Conservation (phyloP, 2,329 filamentous ascomycete species). For the Grosmannia huntii region DNA sequence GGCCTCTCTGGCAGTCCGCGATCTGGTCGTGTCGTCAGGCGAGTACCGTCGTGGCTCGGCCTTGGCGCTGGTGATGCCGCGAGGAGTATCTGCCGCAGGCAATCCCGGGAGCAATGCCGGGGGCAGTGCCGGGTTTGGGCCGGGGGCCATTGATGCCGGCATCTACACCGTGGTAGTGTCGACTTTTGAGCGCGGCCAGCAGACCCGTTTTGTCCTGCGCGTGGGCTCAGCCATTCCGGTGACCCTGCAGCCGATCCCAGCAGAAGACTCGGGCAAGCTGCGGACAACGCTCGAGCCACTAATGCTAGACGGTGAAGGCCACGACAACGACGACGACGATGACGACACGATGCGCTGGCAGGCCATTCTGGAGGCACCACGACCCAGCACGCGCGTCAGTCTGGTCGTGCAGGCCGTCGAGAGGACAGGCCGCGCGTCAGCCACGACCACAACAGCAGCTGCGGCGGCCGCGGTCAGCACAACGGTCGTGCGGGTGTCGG, state of each 20-base stretch:
- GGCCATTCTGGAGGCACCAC: slow-evolving; percentile 24
- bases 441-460: slow-evolving; percentile 7
- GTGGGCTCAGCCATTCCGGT: slow-evolving; percentile 51
- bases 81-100: slow-evolving; percentile 6
- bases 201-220: slow-evolving; percentile 60
- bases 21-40: slow-evolving; percentile 72
- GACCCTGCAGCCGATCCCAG: slow-evolving; percentile 45
- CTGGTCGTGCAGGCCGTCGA: slow-evolving; percentile 27
- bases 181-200: slow-evolving; percentile 73
- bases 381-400: slow-evolving; percentile 44
- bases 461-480: slow-evolving; percentile 15
- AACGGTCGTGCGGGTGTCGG: slow-evolving; percentile 48
- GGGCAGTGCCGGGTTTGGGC: slow-evolving; percentile 10
- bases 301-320: slow-evolving; percentile 17
- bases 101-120: slow-evolving; percentile 10
- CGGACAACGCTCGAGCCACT: slow-evolving; percentile 44
- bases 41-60: slow-evolving; percentile 77
- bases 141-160: slow-evolving; percentile 46
- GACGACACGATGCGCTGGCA: slow-evolving; percentile 25
- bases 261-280: slow-evolving; percentile 65
- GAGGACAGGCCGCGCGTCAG: background rate
- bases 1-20: slow-evolving; percentile 54
- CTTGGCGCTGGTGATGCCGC: slow-evolving; percentile 37
- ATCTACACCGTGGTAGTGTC: slow-evolving; percentile 82
- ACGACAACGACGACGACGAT: slow-evolving; percentile 14